Evolutionary conservation across 2,329 filamentous ascomycete genomes (phyloP).

Genomic region (Ramularia collo-cygni): DNA sequence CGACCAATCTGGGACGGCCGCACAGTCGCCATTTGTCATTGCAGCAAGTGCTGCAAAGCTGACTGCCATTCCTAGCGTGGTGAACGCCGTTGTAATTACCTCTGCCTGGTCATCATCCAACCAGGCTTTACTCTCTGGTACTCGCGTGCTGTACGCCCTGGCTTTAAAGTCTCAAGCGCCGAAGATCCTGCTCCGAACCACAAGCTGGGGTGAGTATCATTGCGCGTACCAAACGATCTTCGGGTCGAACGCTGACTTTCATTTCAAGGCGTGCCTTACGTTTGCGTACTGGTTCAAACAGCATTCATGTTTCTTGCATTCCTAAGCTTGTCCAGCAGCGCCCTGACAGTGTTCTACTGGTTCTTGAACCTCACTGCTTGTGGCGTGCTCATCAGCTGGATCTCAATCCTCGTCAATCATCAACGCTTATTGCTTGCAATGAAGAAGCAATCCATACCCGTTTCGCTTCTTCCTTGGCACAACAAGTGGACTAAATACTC

Average conservation of each 20-base stretch:
- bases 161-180: slow-evolving; percentile 42
- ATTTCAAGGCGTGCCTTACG: slow-evolving; percentile 20
- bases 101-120: slow-evolving; percentile 54
- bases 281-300: slow-evolving; percentile 22
- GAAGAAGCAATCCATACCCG: slow-evolving; percentile 20
- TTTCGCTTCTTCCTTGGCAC: slow-evolving; percentile 27
- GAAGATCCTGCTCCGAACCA: slow-evolving; percentile 31
- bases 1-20: slow-evolving; percentile 25
- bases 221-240: no score
- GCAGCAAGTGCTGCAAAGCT: neutral
- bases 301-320: slow-evolving; percentile 25
- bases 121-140: slow-evolving; percentile 30
- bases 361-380: slow-evolving; percentile 48
- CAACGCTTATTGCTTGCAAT: slow-evolving; percentile 18
- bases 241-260: no score
- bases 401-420: slow-evolving; percentile 20
- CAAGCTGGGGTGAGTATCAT: no score
- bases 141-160: slow-evolving; percentile 16
- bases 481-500: slow-evolving; percentile 32
- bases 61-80: slow-evolving; percentile 52
- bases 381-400: slow-evolving; percentile 58
- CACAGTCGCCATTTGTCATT: slow-evolving; percentile 57
- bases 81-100: slow-evolving; percentile 60
- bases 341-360: slow-evolving; percentile 61
- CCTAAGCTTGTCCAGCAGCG: slow-evolving; percentile 33